Conservation (phyloP, 768 basidiomycete genomes). For the Hygrocybe coccinea region DNA sequence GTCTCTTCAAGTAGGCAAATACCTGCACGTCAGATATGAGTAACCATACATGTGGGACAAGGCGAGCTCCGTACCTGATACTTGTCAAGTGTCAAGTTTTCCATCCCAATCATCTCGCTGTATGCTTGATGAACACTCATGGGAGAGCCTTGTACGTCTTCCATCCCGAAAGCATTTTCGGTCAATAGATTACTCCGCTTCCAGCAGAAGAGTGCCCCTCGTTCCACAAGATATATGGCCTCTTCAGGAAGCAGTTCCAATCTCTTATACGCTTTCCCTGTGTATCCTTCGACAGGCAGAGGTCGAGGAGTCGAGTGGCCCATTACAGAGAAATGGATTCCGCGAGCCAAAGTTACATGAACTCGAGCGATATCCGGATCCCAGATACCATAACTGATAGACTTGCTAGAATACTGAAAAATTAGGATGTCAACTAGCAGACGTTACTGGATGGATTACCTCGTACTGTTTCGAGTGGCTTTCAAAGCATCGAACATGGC, state of each 20-base stretch:
- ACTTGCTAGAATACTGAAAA: constrained; percentile 47
- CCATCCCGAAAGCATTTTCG: constrained; percentile 30
- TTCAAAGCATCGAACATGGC: constrained; percentile 86
- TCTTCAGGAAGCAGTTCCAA: constrained; percentile 93
- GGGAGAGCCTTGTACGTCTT: constrained; percentile 54
- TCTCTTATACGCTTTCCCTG: constrained; percentile 51
- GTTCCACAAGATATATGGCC: constrained; percentile 86
- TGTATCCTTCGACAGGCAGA: constrained; percentile 28
- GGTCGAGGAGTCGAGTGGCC: constrained; percentile 70
- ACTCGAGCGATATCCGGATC: constrained; percentile 57
- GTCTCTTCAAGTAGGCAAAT: constrained; percentile 84
- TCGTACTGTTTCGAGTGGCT: constrained; percentile 68
- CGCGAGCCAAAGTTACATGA: constrained; percentile 67
- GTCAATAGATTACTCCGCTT: constrained; percentile 40
- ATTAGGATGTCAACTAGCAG: constrained; percentile 6
- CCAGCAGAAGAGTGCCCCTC: constrained; percentile 85
- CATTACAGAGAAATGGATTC: constrained; percentile 77
- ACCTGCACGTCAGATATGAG: constrained; percentile 49
- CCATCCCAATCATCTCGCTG: constrained; percentile 74
- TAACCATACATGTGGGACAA: not conserved
- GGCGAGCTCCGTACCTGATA: constrained; percentile 62
- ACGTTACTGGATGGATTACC: constrained; percentile 37
- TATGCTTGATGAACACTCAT: constrained; percentile 93
- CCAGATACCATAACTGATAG: constrained; percentile 79
- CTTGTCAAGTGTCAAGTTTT: constrained; percentile 73